Evolutionary conservation across 2,329 filamentous ascomycete species (phyloP).

Genomic region (Aspergillus fumigatus): DNA sequence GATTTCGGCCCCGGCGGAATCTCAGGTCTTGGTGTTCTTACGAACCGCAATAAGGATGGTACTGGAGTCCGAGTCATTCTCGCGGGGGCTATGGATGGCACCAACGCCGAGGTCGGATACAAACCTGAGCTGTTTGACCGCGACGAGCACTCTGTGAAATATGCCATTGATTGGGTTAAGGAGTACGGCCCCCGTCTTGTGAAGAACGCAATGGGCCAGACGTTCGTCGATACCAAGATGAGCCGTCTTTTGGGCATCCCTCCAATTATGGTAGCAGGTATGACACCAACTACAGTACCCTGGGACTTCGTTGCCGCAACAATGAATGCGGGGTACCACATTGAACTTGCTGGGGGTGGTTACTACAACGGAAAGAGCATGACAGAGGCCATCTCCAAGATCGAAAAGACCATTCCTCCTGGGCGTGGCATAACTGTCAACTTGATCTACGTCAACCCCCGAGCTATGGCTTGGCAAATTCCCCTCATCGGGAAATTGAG

Average conservation of each 20-base stretch:
- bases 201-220: slow-evolving; percentile 82
- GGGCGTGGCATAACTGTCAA: slow-evolving; percentile 87
- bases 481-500: slow-evolving; percentile 75
- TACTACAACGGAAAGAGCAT: slow-evolving; percentile 81
- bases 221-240: slow-evolving; percentile 96
- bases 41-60: slow-evolving; percentile 98
- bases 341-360: slow-evolving; percentile 83
- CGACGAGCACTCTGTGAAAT: slow-evolving; percentile 91
- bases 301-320: slow-evolving; percentile 91
- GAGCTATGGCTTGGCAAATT: slow-evolving; percentile 90
- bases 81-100: slow-evolving; percentile 87
- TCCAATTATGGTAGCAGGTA: slow-evolving; percentile 83
- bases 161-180: slow-evolving; percentile 95
- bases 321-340: slow-evolving; percentile 93
- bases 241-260: slow-evolving; percentile 78
- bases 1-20: slow-evolving; percentile 97
- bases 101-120: slow-evolving; percentile 87
- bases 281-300: slow-evolving; percentile 84
- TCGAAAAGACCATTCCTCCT: slow-evolving; percentile 76
- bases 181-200: slow-evolving; percentile 91
- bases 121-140: slow-evolving; percentile 97
- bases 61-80: slow-evolving; percentile 95
- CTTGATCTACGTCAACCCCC: slow-evolving; percentile 84
- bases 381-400: slow-evolving; percentile 77
- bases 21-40: slow-evolving; percentile 90